phyloP scores from a whole-genome alignment of 2,329 filamentous ascomycete species.

The Byssothecium circinans region DNA sequence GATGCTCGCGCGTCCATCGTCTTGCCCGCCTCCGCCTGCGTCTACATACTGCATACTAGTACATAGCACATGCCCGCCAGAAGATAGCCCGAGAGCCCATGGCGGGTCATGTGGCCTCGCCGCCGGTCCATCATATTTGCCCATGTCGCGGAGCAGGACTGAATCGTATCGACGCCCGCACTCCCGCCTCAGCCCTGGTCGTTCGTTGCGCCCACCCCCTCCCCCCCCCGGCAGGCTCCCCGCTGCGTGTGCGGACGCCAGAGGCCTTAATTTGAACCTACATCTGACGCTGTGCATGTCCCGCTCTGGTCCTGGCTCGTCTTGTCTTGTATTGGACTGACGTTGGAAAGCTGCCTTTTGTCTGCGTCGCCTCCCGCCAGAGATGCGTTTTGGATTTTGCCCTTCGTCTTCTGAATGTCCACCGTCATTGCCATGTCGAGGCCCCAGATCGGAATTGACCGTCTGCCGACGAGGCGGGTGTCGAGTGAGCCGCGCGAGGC shows the following conservation, averaged over 20 bases:
- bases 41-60: no score
- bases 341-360: conserved; percentile 21
- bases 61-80: no score
- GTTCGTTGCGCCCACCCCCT: conserved; percentile 11
- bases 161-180: conserved; percentile 35
- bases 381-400: conserved; percentile 36
- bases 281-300: conserved; percentile 35
- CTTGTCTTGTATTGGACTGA: conserved; percentile 8
- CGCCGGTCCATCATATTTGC: no score
- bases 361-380: conserved; percentile 24
- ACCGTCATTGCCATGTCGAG: conserved; percentile 61
- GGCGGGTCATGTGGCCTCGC: conserved; percentile 35
- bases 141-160: conserved; percentile 15
- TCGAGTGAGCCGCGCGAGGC: conserved; percentile 79
- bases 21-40: no score
- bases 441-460: conserved; percentile 79
- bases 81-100: conserved; percentile 20
- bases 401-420: conserved; percentile 30
- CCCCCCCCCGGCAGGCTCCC: conserved; percentile 13
- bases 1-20: not conserved
- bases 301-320: conserved; percentile 14
- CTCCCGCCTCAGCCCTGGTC: conserved; percentile 37
- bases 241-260: conserved; percentile 27
- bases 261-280: conserved; percentile 45
- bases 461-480: conserved; percentile 69